Evolutionary conservation across 495 filamentous ascomycete species (phyloP).

Genomic region (Hypoxylon trugodes): DNA sequence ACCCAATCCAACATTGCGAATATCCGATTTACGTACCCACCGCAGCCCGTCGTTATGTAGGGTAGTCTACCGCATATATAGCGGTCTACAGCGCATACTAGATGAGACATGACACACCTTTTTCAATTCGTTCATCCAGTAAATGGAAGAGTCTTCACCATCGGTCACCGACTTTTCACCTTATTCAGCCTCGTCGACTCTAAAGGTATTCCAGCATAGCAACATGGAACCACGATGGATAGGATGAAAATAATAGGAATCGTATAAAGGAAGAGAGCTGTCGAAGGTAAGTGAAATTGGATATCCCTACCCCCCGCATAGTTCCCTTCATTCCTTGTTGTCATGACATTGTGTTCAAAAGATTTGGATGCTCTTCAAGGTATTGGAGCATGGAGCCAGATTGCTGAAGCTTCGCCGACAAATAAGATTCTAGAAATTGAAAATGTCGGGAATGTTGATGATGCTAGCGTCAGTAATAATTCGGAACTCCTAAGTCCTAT

Average conservation of each 20-base stretch:
- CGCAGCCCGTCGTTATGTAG: slow-evolving; percentile 12
- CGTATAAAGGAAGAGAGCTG: slow-evolving; percentile 1
- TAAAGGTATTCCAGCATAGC: not conserved
- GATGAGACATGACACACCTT: slow-evolving; percentile 1
- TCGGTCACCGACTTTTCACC: slow-evolving; percentile 27
- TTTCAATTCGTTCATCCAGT: not conserved
- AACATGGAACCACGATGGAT: not conserved
- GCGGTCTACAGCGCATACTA: slow-evolving; percentile 4
- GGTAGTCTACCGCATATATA: slow-evolving; percentile 1
- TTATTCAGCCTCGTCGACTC: slow-evolving; percentile 17
- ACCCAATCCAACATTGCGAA: slow-evolving; percentile 27
- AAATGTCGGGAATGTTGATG: not conserved
- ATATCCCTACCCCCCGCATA: not conserved
- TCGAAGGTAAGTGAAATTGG: not conserved
- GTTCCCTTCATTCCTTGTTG: not conserved
- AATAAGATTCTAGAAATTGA: not conserved
- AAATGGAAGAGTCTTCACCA: not conserved
- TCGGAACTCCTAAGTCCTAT: not conserved
- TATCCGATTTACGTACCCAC: slow-evolving; percentile 28
- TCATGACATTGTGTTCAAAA: slow-evolving; percentile 10
- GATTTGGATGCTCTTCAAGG: slow-evolving; percentile 13
- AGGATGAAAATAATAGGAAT: not conserved
- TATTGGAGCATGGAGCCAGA: slow-evolving; percentile 23
- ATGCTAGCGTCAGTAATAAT: not conserved
- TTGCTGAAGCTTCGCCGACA: not conserved